These are phyloP conservation scores for Boletus pseudopeckii DNA, from an alignment of 768 basidiomycete genomes.

Conservation along the genomic window DNA sequence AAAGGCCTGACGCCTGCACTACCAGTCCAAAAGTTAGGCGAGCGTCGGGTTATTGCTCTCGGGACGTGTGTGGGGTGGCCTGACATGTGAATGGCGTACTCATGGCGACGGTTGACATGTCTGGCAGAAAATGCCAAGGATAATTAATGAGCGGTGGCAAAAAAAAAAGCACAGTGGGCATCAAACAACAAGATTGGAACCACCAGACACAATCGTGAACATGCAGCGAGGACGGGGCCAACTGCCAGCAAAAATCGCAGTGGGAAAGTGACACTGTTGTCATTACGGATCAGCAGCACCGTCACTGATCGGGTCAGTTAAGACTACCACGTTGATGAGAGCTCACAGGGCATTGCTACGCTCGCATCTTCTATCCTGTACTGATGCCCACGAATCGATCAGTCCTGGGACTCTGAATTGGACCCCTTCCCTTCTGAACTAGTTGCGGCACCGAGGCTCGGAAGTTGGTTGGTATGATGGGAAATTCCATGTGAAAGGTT, in stretches of 20 bases:
- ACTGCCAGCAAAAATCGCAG: no score
- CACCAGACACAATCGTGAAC: no score
- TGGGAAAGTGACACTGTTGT: no score
- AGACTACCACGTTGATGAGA: no score
- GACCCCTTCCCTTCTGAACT: no score
- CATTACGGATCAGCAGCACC: no score
- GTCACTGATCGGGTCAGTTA: no score
- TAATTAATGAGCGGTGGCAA: neutral
- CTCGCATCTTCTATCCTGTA: neutral
- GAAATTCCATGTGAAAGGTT: slow-evolving; percentile 11
- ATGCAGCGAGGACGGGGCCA: neutral
- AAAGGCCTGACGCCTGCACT: no score
- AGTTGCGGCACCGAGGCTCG: neutral
- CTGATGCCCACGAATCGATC: neutral
- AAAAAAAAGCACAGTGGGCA: no score
- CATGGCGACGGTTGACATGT: neutral
- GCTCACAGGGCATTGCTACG: neutral
- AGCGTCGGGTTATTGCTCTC: no score
- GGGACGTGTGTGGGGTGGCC: no score
- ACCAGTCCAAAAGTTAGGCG: no score
- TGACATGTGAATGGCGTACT: neutral
- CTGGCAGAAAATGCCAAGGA: slow-evolving; percentile 7
- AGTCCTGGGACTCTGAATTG: neutral
- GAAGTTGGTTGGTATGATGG: neutral
- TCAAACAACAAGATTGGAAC: neutral